phyloP scores from a whole-genome alignment of 768 basidiomycete genomes.

The Calocera cornea region DNA sequence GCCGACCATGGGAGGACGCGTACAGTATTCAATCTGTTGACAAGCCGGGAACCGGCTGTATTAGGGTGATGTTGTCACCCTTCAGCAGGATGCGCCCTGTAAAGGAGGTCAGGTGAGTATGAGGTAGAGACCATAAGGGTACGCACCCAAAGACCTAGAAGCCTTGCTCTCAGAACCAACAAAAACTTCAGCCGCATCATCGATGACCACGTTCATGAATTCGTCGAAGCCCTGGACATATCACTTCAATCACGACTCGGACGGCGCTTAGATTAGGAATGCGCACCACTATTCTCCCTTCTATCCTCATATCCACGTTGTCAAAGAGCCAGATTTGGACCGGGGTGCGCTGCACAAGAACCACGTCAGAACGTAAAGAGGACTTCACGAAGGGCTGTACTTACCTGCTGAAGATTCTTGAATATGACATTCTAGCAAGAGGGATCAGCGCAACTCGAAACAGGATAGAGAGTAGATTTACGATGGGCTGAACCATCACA shows the following conservation, averaged over 20 bases:
- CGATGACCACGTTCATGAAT: constrained; percentile 96
- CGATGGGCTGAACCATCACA: constrained; percentile 99
- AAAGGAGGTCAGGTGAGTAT: background rate
- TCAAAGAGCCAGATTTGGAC: constrained; percentile 94
- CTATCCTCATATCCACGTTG: constrained; percentile 91
- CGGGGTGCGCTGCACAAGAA: constrained; percentile 53
- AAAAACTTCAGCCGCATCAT: constrained; percentile 84
- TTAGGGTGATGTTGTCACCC: constrained; percentile 97
- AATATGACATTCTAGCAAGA: constrained; percentile 78
- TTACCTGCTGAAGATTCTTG: constrained; percentile 85
- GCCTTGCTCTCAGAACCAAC: constrained; percentile 75
- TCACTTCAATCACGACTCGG: constrained; percentile 7
- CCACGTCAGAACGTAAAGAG: constrained; percentile 3
- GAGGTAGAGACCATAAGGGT: constrained; percentile 1
- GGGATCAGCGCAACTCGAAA: constrained; percentile 6
- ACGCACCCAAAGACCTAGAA: constrained; percentile 65
- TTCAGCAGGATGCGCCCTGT: constrained; percentile 89
- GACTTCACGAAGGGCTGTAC: constrained; percentile 11
- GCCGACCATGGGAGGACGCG: background rate
- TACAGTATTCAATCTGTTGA: background rate
- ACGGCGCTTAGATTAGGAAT: constrained; percentile 21
- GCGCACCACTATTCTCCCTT: constrained; percentile 86
- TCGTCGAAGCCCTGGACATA: constrained; percentile 85
- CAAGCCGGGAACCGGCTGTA: constrained; percentile 39
- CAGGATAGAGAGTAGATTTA: constrained; percentile 31